phyloP scores from a whole-genome alignment of 179 eudicot genomes.

The Vitellaria paradoxa region DNA sequence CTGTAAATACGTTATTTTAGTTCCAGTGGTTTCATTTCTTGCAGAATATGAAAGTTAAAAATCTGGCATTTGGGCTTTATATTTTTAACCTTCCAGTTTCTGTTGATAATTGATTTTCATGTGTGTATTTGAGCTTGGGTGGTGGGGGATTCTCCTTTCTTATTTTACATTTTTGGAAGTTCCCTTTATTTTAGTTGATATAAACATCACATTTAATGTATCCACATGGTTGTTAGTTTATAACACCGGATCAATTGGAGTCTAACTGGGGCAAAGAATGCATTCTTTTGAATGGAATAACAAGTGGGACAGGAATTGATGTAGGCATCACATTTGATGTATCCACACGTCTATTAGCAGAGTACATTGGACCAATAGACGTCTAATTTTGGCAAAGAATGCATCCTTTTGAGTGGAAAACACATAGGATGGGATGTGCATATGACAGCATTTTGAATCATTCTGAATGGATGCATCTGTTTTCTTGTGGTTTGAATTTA shows the following conservation, averaged over 20 bases:
- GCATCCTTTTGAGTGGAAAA: neutral
- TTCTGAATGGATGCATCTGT: neutral
- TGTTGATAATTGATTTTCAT: neutral
- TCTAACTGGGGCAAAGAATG: neutral
- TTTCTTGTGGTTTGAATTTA: neutral
- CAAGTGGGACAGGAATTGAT: too few species aligned
- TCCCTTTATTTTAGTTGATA: neutral
- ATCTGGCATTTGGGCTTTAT: neutral
- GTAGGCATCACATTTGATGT: too few species aligned
- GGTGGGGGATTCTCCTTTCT: neutral
- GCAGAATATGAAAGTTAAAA: too few species aligned
- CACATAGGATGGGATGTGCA: neutral
- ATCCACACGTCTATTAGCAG: too few species aligned
- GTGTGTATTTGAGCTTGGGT: neutral
- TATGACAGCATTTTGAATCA: neutral
- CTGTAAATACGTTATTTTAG: too few species aligned
- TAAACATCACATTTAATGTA: too few species aligned
- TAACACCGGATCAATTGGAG: neutral
- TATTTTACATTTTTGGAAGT: neutral
- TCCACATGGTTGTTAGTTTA: neutral
- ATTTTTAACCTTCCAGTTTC: neutral
- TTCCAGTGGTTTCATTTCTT: too few species aligned
- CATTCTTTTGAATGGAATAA: too few species aligned
- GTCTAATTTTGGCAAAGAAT: too few species aligned
- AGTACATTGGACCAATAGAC: too few species aligned